Evolutionary conservation across 192 early-diverging fungal genomes (phyloP), one percentile per base, ranked within the genome.

Genomic region (Ambispora gerdemannii): DNA sequence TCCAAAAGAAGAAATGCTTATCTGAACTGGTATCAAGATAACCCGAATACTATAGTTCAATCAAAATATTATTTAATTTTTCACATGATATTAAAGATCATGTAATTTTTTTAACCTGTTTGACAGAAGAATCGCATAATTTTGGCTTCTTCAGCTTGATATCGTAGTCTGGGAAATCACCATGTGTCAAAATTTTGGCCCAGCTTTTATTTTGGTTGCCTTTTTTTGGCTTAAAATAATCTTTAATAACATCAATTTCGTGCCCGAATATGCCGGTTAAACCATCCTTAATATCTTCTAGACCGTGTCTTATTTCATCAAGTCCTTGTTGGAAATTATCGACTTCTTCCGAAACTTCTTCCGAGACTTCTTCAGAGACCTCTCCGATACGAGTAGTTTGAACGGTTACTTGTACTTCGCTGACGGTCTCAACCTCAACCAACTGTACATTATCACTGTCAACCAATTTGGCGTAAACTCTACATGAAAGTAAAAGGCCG

Each of bases 1-100:
- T 98, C 91, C 92, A 95, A 77, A 93, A 95, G 83, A 93, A 95
- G 74, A 93, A 94, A 77, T 95, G 91, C 38, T 90, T 84, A 63
- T 89, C 84, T n/a, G 74, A 77, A 35, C 77, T 87, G 35, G 73
- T 76, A 68, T 91, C 88, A 28, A 93, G 77, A 72, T 93, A 91
- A 32, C 90, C 91, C 63, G 88, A 90, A 78, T 91, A 92, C 87
- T 86, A 78, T 50, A 50, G 25, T 36, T 31, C 6, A 49, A 24
- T 27, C 1, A 20, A 49, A 30, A 27, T 15, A 49, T n/a, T n/a
- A n/a, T n/a, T n/a, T n/a, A n/a, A n/a, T n/a, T n/a, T n/a, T n/a
- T n/a, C n/a, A n/a, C n/a, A n/a, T n/a, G n/a, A n/a, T n/a, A n/a
- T n/a, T n/a, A n/a, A n/a, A n/a, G n/a, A n/a, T n/a, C n/a, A 30